A percentile compares a stretch with the other conserved stretches of the same genome.
phyloP scores from a whole-genome alignment of 495 filamentous ascomycete genomes.

The Umbilicaria muhlenbergii region DNA sequence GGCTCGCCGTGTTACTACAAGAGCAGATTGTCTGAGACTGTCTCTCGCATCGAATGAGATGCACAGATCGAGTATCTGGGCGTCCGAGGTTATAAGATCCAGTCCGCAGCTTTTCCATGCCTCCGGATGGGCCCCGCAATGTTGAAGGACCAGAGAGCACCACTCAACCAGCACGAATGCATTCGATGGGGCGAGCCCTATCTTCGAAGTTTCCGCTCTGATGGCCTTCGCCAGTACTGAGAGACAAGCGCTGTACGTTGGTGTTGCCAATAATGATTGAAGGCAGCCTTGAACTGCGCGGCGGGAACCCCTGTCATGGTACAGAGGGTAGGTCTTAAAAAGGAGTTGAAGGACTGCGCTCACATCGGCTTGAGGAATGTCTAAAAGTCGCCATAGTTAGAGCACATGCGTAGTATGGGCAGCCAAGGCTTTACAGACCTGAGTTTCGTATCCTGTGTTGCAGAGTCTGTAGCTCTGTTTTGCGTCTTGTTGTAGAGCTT shows the following conservation, averaged over 20 bases:
- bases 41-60: conserved; percentile 41
- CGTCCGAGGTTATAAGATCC: conserved; percentile 43
- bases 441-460: conserved; percentile 23
- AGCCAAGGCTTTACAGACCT: conserved; percentile 18
- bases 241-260: conserved; percentile 17
- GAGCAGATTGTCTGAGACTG: conserved; percentile 46
- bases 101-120: conserved; percentile 51
- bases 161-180: conserved; percentile 86
- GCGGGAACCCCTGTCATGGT: conserved; percentile 71
- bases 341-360: conserved; percentile 47
- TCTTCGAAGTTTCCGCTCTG: conserved; percentile 52
- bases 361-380: conserved; percentile 17
- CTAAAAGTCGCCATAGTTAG: conserved; percentile 11
- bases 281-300: conserved; percentile 68
- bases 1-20: conserved; percentile 57
- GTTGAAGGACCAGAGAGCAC: conserved; percentile 61
- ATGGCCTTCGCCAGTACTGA: conserved; percentile 14
- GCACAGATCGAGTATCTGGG: conserved; percentile 62
- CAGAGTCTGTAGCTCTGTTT: conserved; percentile 26
- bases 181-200: conserved; percentile 55
- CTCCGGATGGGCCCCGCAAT: conserved; percentile 31
- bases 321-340: conserved; percentile 74
- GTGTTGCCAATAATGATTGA: conserved; percentile 38
- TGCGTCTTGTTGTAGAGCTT: conserved; percentile 34
- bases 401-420: conserved; percentile 7